These are phyloP conservation scores for Mucor piriformis DNA, from an alignment of 371 early-diverging fungal species.

Conservation along the genomic window DNA sequence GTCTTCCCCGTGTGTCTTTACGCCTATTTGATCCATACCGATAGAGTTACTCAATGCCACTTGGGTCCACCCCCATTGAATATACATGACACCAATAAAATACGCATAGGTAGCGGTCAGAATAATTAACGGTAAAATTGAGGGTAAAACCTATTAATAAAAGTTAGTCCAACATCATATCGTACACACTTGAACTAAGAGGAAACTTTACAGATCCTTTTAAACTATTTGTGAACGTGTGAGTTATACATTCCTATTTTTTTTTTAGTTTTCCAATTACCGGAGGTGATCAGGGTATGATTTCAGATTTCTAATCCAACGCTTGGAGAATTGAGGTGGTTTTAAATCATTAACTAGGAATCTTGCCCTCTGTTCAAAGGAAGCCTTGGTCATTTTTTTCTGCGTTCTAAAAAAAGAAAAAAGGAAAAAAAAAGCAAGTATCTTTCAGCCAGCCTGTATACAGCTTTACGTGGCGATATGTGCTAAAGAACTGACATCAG, in stretches of 20 bases:
- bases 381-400: no score
- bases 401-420: no score
- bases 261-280: slow-evolving; percentile 6
- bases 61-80: slow-evolving; percentile 28
- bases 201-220: slow-evolving; percentile 1
- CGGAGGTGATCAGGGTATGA: slow-evolving; percentile 36
- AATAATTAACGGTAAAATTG: slow-evolving; percentile 34
- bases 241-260: neutral
- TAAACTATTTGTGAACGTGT: neutral
- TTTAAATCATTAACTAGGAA: slow-evolving; percentile 10
- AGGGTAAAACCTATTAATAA: slow-evolving; percentile 34
- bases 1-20: neutral
- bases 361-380: no score
- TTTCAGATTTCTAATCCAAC: slow-evolving; percentile 22
- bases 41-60: slow-evolving; percentile 44
- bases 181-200: no score
- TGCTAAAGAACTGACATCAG: no score
- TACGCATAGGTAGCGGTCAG: slow-evolving; percentile 35
- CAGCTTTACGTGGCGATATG: no score
- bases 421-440: no score
- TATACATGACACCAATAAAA: slow-evolving; percentile 32
- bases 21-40: slow-evolving; percentile 15
- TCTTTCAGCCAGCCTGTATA: no score
- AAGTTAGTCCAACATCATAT: neutral
- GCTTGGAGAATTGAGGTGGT: slow-evolving; percentile 17